Conservation (phyloP, 805 yeast species). For the Candida krabiensis region DNA sequence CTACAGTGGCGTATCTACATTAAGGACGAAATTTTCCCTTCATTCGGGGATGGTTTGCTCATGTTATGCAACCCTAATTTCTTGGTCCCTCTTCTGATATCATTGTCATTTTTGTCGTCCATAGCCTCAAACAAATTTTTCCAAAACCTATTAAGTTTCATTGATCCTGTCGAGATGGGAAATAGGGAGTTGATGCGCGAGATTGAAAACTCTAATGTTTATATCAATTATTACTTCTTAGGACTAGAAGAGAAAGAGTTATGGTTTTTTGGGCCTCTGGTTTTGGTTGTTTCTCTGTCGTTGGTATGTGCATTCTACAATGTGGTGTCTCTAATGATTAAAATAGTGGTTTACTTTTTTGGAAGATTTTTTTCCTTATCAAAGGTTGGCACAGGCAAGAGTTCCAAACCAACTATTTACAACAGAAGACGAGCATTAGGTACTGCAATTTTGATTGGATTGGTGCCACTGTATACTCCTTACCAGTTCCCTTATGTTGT, state of each 20-base stretch:
- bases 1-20: conserved; percentile 54
- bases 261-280: conserved; percentile 60
- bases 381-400: conserved; percentile 5
- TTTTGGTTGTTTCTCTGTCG: conserved; percentile 46
- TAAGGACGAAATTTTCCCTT: conserved; percentile 38
- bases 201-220: conserved; percentile 35
- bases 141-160: conserved; percentile 38
- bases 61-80: conserved; percentile 33
- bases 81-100: conserved; percentile 25
- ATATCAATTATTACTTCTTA: conserved; percentile 58
- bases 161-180: conserved; percentile 57
- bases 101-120: conserved; percentile 40
- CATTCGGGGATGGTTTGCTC: conserved; percentile 47
- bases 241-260: conserved; percentile 62
- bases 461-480: conserved; percentile 67
- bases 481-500: conserved; percentile 76
- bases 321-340: conserved; percentile 28
- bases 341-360: conserved; percentile 21
- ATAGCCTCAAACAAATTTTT: conserved; percentile 35
- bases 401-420: conserved; percentile 4
- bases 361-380: conserved; percentile 10
- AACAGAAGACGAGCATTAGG: conserved; percentile 33
- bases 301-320: conserved; percentile 41
- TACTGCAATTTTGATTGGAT: conserved; percentile 37
- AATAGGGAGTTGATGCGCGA: conserved; percentile 44